Conservation (phyloP, 768 basidiomycete genomes). For the Lentinula guzmanii region DNA sequence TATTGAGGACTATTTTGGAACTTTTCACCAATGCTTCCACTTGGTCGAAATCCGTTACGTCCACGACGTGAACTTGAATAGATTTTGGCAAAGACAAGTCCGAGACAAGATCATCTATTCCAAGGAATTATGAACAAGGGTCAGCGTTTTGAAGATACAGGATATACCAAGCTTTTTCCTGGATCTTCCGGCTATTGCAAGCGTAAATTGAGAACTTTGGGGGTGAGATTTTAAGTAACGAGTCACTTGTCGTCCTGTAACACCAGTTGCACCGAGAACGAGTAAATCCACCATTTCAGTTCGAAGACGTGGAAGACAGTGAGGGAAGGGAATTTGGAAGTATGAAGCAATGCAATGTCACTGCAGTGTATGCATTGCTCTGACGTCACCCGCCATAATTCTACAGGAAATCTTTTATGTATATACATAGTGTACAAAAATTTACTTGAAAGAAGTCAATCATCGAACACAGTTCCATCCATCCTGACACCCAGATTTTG, state of each 20-base stretch:
- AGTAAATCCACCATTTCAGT: slow-evolving; percentile 42
- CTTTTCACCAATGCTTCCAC: slow-evolving; percentile 53
- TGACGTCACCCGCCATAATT: too few relatives aligned
- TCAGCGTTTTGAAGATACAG: too few relatives aligned
- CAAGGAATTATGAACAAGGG: not conserved
- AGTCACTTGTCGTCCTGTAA: slow-evolving; percentile 63
- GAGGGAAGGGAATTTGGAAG: not conserved
- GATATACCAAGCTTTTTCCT: slow-evolving; percentile 45
- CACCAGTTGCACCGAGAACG: slow-evolving; percentile 72
- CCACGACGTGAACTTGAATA: slow-evolving; percentile 46
- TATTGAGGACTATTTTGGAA: slow-evolving; percentile 67
- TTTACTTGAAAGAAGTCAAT: slow-evolving; percentile 10
- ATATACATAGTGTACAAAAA: not conserved
- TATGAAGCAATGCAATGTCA: too few relatives aligned
- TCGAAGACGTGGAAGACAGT: not conserved
- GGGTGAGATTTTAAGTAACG: slow-evolving; percentile 64
- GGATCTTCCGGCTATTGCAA: slow-evolving; percentile 69
- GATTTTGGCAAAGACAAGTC: slow-evolving; percentile 38
- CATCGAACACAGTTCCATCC: slow-evolving; percentile 66
- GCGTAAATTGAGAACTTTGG: slow-evolving; percentile 51
- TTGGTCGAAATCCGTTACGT: slow-evolving; percentile 47
- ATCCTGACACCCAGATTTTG: slow-evolving; percentile 83
- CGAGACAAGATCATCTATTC: slow-evolving; percentile 26
- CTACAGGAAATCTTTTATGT: too few relatives aligned
- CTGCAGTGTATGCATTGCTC: too few relatives aligned